Percentiles rank a stretch among this genome's conserved stretches.
Evolutionary conservation across 169 alveolate genomes (phyloP).

Genomic region (Eimeria acervulina): DNA sequence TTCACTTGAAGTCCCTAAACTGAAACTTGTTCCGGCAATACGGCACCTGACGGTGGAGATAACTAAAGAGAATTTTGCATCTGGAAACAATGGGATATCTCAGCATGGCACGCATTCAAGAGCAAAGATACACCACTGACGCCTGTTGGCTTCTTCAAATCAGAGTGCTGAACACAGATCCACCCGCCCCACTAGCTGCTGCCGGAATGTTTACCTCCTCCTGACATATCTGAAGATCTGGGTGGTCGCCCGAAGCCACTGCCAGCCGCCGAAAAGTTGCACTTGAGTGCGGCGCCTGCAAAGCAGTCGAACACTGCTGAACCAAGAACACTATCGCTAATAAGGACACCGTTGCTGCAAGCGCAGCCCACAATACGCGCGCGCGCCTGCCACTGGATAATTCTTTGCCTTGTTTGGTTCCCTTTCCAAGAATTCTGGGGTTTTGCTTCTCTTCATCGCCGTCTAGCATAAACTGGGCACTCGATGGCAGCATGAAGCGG

Average conservation of each 20-base stretch:
- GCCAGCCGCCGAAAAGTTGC: not conserved
- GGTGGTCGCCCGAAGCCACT: not conserved
- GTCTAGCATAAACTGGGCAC: not conserved
- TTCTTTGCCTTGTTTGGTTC: not conserved
- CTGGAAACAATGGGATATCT: not conserved
- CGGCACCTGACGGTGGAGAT: not conserved
- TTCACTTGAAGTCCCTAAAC: not conserved
- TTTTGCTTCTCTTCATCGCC: not conserved
- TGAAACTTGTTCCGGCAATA: not conserved
- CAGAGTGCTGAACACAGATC: not conserved
- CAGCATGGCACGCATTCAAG: not conserved
- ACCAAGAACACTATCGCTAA: slow-evolving; percentile 2
- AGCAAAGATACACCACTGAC: not conserved
- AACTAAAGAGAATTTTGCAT: not conserved
- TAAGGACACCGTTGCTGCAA: not conserved
- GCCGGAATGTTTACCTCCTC: not conserved
- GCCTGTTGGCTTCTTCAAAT: not conserved
- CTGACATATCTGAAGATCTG: not conserved
- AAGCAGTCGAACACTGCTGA: not conserved
- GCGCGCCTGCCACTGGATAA: not conserved
- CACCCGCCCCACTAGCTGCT: not conserved
- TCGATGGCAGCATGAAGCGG: not conserved
- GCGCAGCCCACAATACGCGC: not conserved
- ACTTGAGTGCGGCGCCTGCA: not conserved
- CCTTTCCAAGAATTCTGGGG: not conserved